Percentiles rank a stretch among this genome's conserved stretches.
Conservation (phyloP, 78 protist genomes). For the Creolimax fragrantissima region DNA sequence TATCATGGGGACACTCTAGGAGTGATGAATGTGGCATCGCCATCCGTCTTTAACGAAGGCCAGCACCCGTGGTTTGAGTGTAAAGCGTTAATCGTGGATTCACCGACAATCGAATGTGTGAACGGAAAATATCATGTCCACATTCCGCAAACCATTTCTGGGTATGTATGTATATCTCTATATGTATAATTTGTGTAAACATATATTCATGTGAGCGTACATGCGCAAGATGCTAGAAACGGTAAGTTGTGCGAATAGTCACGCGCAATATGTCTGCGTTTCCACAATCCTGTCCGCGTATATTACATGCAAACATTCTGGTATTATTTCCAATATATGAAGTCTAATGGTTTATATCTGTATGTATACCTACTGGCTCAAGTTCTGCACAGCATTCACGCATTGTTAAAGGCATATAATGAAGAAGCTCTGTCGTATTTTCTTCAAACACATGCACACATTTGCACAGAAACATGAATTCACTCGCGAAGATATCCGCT, state of each 20-base stretch:
- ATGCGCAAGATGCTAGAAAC: too few species aligned
- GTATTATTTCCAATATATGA: too few species aligned
- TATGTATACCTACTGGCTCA: too few species aligned
- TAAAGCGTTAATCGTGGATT: background rate
- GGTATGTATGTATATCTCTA: background rate
- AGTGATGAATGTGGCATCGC: slow-evolving; percentile 20
- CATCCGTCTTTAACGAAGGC: background rate
- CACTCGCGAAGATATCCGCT: background rate
- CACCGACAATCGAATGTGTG: background rate
- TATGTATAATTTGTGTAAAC: background rate
- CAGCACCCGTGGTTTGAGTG: slow-evolving; percentile 20
- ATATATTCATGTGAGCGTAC: background rate
- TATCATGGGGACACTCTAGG: slow-evolving; percentile 56
- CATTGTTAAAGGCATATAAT: too few species aligned
- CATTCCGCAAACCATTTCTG: background rate
- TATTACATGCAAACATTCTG: too few species aligned
- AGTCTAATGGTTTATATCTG: too few species aligned
- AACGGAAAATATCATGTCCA: background rate
- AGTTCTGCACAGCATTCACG: too few species aligned
- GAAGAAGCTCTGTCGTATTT: too few species aligned
- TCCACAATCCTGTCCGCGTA: too few species aligned
- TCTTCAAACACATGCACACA: background rate
- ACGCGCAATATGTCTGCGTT: too few species aligned
- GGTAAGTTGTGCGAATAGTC: too few species aligned
- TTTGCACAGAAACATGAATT: background rate